These are phyloP conservation scores for Trichophyton schoenleinii DNA, from an alignment of 2,329 filamentous ascomycete genomes.

Conservation along the genomic window DNA sequence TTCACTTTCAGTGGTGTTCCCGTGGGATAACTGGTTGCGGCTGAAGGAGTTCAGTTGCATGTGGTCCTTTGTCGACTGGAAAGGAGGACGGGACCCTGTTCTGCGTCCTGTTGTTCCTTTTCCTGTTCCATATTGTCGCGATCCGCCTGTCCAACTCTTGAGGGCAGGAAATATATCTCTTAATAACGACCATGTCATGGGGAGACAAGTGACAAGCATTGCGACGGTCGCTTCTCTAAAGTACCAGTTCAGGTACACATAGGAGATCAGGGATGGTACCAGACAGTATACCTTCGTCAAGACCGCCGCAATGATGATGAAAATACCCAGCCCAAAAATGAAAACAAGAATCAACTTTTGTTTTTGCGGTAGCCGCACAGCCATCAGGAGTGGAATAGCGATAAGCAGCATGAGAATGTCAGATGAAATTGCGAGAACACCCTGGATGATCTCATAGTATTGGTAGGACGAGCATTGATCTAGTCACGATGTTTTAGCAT, in stretches of 20 bases:
- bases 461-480: conserved; percentile 29
- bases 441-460: conserved; percentile 36
- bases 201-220: conserved; percentile 40
- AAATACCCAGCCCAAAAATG: conserved; percentile 35
- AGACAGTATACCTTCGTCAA: conserved; percentile 40
- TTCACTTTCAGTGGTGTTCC: background rate
- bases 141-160: conserved; percentile 30
- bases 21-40: background rate
- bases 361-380: conserved; percentile 29
- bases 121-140: conserved; percentile 17
- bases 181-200: conserved; percentile 40
- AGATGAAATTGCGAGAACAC: conserved; percentile 25
- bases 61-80: background rate
- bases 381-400: conserved; percentile 32
- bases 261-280: conserved; percentile 29
- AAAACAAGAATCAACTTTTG: conserved; percentile 33
- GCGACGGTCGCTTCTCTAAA: conserved; percentile 35
- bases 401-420: conserved; percentile 34
- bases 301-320: conserved; percentile 38
- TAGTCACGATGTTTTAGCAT: background rate
- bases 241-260: conserved; percentile 38
- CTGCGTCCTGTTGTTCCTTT: conserved; percentile 5
- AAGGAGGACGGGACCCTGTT: conserved; percentile 13
- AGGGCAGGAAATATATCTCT: conserved; percentile 36
- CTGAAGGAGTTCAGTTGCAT: background rate